Evolutionary conservation across 306 rosid genomes (phyloP).

Genomic region (Medicago arabica): DNA sequence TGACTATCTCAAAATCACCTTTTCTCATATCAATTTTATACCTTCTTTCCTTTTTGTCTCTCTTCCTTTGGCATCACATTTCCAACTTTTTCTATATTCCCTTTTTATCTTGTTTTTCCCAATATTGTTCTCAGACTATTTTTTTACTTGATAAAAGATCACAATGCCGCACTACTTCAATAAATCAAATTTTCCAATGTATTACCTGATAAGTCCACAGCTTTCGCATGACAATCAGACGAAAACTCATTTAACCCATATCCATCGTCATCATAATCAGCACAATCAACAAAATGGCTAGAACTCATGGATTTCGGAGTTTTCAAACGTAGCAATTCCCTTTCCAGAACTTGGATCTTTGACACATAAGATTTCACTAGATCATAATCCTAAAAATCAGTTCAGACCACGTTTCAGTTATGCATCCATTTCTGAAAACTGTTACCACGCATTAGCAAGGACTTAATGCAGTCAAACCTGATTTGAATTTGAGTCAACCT

Average conservation of each 20-base stretch:
- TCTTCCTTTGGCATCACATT: slow-evolving; percentile 4
- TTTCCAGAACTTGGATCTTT: slow-evolving; percentile 87
- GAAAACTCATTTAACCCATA: slow-evolving; percentile 56
- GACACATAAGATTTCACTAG: slow-evolving; percentile 70
- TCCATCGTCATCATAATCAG: slow-evolving; percentile 70
- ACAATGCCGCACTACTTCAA: background rate
- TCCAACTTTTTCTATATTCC: background rate
- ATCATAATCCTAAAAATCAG: slow-evolving; percentile 67
- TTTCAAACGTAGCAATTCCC: slow-evolving; percentile 63
- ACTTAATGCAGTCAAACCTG: slow-evolving; percentile 58
- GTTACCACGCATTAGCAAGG: slow-evolving; percentile 25
- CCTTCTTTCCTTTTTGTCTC: background rate
- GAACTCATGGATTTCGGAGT: slow-evolving; percentile 51
- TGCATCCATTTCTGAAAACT: slow-evolving; percentile 24
- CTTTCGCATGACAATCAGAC: slow-evolving; percentile 65
- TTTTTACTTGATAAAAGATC: slow-evolving; percentile 21
- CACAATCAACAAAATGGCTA: slow-evolving; percentile 56
- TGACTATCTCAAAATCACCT: slow-evolving; percentile 14
- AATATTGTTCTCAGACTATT: slow-evolving; percentile 10
- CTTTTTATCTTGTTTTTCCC: background rate
- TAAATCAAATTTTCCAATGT: background rate
- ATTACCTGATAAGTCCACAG: slow-evolving; percentile 67
- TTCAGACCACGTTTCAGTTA: slow-evolving; percentile 31
- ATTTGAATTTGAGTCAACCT: slow-evolving; percentile 68
- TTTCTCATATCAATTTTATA: background rate